Base-by-base conservation (phyloP, 78 protist species). In the Dictyostelium capitatum region DNA sequence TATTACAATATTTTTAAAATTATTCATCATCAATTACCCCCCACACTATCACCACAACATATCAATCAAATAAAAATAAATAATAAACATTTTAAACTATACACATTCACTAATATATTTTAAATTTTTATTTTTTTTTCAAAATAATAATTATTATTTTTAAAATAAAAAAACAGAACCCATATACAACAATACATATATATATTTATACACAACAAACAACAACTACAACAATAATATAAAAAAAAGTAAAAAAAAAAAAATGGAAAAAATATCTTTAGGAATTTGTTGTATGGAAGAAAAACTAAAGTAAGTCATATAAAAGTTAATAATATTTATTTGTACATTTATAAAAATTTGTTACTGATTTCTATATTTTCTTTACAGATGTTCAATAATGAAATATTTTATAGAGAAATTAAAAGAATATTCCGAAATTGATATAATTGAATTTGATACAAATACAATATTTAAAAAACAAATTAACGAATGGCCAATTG, bases 401-500 rank as follows among this genome's bases (percentile, higher is more conserved):
- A 20, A 75, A 62, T 46, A n/a, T 69, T 85, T 85, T 43, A 85
- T 85, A 47, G 32, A 75, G 48, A 73, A 85, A 50, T 47, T 85
- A 30, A 73, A 30, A 46, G 51, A 57, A 48, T 85, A 19, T 74
- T 15, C 32, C n/a, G 83, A 75, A 17, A 12, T 85, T 4, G 79
- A 85, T 11, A 62, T 85, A 9, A 47, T 57, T 3, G 37, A 62
- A 46, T 72, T 82, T 72, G 87, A 69, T 19, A 62, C 23, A 37
- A 20, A 78, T 20, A 50, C 41, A 20, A 57, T 96, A 11, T 64
- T 96, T 37, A 28, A 69, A 19, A 15, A 19, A 57, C 94, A 85
- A 19, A 83, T 96, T 9, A 90, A 95, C 25, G 50, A 94, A 46
- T 97, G 98, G 98, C 98, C 98, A 51, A 20, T 47, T 30, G 83